Evolutionary conservation across 1,284 basidiomycete species (phyloP), one percentile per base, ranked within the genome.

Genomic region (Pulchroboletus neoregius): DNA sequence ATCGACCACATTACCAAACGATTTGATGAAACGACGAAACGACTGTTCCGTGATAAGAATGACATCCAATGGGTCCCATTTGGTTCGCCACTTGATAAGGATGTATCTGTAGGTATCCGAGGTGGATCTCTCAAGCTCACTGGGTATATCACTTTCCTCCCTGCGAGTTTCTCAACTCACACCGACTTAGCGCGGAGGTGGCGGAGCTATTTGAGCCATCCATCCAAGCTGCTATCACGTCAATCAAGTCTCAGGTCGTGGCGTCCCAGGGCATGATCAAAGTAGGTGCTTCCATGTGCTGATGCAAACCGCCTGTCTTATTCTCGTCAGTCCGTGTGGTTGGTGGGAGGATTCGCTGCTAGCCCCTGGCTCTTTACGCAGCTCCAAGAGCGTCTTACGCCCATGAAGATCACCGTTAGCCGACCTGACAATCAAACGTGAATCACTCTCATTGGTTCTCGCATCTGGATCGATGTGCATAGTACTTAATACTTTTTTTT

Each of bases 11-110:
- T 78, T 50, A 82, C 85, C 3, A 80, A 81, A 53, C 75, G 78
- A 11, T 89, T 88, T 60, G 87, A 89, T 49, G 85, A 88, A 65
- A 87, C 84, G 0, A 88, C 86, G 5, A 89, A 89, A 60, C 76
- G 85, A 28, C 66, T 87, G 0, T 88, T 89, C 64, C 76, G 84
- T 2, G 80, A 85, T 49, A 73, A 72, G 55, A 75, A 75, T 33
- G 82, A 85, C 12, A 55, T 76, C 20, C 83, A 87, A 58, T 87
- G 82, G 58, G 78, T 89, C 22, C 76, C 72, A 0, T 88, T 89
- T 57, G 86, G 86, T n/a, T 84, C 82, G 1, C 84, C 84, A 0
- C 70, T 87, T 3, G 86, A 88, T 61, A 88, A 83, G 66, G 86
- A 88, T 58, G 31, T 66, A 6, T 53, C 66, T n/a, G 82, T 77